Conservation (phyloP, 805 yeast species). For the Spathaspora sp. region DNA sequence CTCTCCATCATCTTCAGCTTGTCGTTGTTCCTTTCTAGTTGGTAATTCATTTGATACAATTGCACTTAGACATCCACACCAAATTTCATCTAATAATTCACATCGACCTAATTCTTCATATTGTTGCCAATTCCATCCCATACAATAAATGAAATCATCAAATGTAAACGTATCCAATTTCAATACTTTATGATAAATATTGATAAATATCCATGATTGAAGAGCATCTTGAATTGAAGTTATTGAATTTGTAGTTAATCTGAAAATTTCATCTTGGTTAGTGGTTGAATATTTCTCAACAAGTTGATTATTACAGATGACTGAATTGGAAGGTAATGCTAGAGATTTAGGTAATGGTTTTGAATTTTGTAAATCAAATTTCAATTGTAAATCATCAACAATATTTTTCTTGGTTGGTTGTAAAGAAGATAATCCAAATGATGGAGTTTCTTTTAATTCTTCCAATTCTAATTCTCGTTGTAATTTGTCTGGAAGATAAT, state of each 20-base stretch:
- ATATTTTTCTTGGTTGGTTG: constrained; percentile 29
- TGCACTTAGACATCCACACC: constrained; percentile 59
- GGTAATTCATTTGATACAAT: constrained; percentile 42
- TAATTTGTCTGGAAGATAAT: constrained; percentile 26
- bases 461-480: constrained; percentile 14
- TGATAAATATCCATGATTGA: constrained; percentile 73
- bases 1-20: constrained; percentile 30
- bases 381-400: constrained; percentile 25
- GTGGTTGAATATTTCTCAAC: neutral
- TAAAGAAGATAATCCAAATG: constrained; percentile 7
- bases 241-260: constrained; percentile 11
- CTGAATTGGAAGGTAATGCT: constrained; percentile 21
- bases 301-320: neutral
- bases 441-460: constrained; percentile 2
- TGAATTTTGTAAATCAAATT: constrained; percentile 29
- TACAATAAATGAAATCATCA: constrained; percentile 67
- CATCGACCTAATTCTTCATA: constrained; percentile 43
- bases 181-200: constrained; percentile 63
- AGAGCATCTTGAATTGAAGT: constrained; percentile 42
- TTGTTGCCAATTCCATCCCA: constrained; percentile 44
- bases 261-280: constrained; percentile 7
- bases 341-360: constrained; percentile 20
- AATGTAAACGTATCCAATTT: constrained; percentile 71
- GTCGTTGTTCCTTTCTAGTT: constrained; percentile 20
- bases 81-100: constrained; percentile 59